Evolutionary conservation across 2,329 filamentous ascomycete species (phyloP).

Genomic region (Phialophora expanda): DNA sequence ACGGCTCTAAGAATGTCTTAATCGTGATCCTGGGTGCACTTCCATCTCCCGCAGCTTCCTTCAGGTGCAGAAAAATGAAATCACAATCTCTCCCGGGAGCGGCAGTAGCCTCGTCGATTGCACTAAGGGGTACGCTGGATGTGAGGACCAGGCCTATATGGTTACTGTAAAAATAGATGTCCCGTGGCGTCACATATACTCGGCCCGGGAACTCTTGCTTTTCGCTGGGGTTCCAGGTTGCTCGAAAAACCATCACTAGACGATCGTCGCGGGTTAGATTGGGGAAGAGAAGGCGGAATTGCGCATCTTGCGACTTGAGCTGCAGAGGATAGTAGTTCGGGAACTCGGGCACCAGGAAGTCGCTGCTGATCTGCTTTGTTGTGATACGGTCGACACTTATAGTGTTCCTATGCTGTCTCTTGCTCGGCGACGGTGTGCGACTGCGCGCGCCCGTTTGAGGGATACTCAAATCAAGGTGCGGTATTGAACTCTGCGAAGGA

Average conservation of each 20-base stretch:
- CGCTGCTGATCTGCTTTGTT: constrained; percentile 45
- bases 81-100: constrained; percentile 90
- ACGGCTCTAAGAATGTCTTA: constrained; percentile 89
- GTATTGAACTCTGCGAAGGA: constrained; percentile 30
- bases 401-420: constrained; percentile 59
- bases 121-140: constrained; percentile 74
- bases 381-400: constrained; percentile 59
- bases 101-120: constrained; percentile 85
- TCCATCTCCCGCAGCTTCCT: constrained; percentile 65
- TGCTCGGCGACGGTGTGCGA: constrained; percentile 40
- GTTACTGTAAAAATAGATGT: constrained; percentile 96
- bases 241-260: constrained; percentile 87
- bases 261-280: constrained; percentile 77
- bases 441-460: constrained; percentile 37
- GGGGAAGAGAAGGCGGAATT: constrained; percentile 91
- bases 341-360: constrained; percentile 57
- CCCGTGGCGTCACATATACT: constrained; percentile 83
- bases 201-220: constrained; percentile 80
- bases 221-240: constrained; percentile 81
- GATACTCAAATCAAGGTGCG: constrained; percentile 34
- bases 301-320: constrained; percentile 83
- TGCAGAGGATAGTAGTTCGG: constrained; percentile 78
- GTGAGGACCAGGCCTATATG: constrained; percentile 89
- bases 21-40: constrained; percentile 78
- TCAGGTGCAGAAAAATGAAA: constrained; percentile 83